Conservation (phyloP, 2,329 filamentous ascomycete genomes). For the Exophiala spinifera region DNA sequence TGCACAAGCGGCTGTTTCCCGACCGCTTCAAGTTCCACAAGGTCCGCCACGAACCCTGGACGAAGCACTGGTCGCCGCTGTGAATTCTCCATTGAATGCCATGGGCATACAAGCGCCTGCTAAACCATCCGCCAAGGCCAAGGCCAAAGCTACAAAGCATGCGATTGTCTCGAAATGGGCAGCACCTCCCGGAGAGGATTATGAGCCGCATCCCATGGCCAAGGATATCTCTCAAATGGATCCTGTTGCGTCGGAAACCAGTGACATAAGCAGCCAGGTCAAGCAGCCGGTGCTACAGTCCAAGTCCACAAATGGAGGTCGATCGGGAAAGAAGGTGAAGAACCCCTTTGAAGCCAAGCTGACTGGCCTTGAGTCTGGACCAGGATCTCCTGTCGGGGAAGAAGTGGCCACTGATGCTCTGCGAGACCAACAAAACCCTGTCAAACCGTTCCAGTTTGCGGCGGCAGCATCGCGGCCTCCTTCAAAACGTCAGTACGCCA, state of each 20-base stretch:
- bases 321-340: not conserved
- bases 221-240: not conserved
- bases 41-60: not conserved
- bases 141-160: not conserved
- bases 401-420: not conserved
- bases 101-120: not conserved
- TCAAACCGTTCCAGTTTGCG: conserved; percentile 1
- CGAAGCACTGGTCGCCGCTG: conserved; percentile 1
- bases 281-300: not conserved
- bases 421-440: conserved; percentile 7
- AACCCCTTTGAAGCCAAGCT: not conserved
- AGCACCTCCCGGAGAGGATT: not conserved
- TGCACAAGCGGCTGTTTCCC: not conserved
- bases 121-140: not conserved
- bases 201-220: not conserved
- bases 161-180: conserved; percentile 18
- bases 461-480: not conserved
- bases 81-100: not conserved
- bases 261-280: not conserved
- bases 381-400: not conserved
- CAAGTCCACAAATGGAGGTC: conserved; percentile 2
- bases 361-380: not conserved
- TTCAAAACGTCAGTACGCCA: not conserved
- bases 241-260: not conserved
- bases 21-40: not conserved